Evolutionary conservation across 352 stramenopile genomes (phyloP).

Genomic region (Pythium chondricola): DNA sequence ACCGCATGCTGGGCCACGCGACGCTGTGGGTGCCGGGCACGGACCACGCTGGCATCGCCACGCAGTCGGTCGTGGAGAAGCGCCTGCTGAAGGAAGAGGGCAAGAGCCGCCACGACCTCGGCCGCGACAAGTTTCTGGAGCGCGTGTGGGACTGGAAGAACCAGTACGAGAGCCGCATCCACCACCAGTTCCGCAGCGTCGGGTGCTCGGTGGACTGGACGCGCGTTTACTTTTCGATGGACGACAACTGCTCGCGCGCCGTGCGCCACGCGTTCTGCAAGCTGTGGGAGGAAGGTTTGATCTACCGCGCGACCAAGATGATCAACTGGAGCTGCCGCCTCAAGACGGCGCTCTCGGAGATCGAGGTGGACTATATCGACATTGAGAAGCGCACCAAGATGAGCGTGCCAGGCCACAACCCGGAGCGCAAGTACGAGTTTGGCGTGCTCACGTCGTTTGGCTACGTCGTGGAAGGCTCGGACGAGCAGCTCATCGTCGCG

Average conservation of each 20-base stretch:
- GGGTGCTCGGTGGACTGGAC: constrained; percentile 97
- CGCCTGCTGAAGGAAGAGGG: constrained; percentile 78
- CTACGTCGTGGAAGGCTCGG: constrained; percentile 92
- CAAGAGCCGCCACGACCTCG: constrained; percentile 84
- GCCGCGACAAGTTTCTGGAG: constrained; percentile 91
- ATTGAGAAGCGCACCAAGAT: constrained; percentile 95
- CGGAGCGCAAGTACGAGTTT: constrained; percentile 98
- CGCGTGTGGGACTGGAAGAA: constrained; percentile 97
- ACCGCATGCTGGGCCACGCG: constrained; percentile 96
- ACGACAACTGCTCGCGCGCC: constrained; percentile 95
- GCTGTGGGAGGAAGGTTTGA: constrained; percentile 89
- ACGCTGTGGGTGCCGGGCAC: constrained; percentile 97
- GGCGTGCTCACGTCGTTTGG: constrained; percentile 97
- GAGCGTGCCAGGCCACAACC: constrained; percentile 94
- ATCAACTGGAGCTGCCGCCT: constrained; percentile 99
- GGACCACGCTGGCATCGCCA: constrained; percentile 99
- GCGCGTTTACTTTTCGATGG: constrained; percentile 98
- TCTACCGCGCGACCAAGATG: constrained; percentile 97
- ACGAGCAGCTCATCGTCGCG: constrained; percentile 75
- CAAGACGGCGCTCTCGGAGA: constrained; percentile 94
- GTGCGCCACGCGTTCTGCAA: constrained; percentile 97
- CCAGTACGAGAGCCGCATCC: constrained; percentile 81
- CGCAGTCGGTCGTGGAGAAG: constrained; percentile 88
- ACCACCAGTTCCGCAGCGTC: constrained; percentile 87
- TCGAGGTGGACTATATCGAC: constrained; percentile 99